Evolutionary conservation across 2,329 filamentous ascomycete genomes (phyloP).

Genomic region (Epichloe uncinata): DNA sequence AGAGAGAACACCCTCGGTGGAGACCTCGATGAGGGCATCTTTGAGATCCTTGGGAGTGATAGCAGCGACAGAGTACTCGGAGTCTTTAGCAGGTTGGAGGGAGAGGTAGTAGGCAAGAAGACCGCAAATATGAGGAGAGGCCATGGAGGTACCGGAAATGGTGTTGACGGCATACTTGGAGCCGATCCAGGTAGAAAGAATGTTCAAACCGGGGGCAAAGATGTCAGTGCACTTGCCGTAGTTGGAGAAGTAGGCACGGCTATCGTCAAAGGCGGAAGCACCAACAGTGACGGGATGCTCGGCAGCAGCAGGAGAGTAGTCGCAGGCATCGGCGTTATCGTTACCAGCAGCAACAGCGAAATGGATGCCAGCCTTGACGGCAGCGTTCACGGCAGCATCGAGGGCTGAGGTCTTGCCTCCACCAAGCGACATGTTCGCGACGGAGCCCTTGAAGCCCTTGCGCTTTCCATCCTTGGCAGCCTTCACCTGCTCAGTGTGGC

Average conservation of each 20-base stretch:
- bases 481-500: conserved; percentile 64
- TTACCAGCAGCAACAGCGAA: conserved; percentile 98
- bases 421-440: conserved; percentile 98
- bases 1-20: conserved; percentile 61
- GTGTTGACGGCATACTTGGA: conserved; percentile 94
- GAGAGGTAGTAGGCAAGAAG: conserved; percentile 97
- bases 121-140: conserved; percentile 91
- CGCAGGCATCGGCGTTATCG: conserved; percentile 97
- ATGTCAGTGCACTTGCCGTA: conserved; percentile 99
- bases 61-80: conserved; percentile 75
- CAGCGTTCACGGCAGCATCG: conserved; percentile 86
- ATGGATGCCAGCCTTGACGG: conserved; percentile 83
- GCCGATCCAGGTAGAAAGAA: conserved; percentile 96
- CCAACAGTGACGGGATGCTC: conserved; percentile 89
- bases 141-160: conserved; percentile 99
- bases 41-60: conserved; percentile 94
- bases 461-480: conserved; percentile 74
- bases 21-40: conserved; percentile 70
- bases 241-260: conserved; percentile 99
- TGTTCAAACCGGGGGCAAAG: conserved; percentile 94
- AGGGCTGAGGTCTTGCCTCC: conserved; percentile 92
- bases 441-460: conserved; percentile 97
- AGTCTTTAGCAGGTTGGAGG: conserved; percentile 80
- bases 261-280: conserved; percentile 83
- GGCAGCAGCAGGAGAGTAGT: conserved; percentile 94